phyloP scores from a whole-genome alignment of 2,329 filamentous ascomycete genomes.

The Fusarium proliferatum region DNA sequence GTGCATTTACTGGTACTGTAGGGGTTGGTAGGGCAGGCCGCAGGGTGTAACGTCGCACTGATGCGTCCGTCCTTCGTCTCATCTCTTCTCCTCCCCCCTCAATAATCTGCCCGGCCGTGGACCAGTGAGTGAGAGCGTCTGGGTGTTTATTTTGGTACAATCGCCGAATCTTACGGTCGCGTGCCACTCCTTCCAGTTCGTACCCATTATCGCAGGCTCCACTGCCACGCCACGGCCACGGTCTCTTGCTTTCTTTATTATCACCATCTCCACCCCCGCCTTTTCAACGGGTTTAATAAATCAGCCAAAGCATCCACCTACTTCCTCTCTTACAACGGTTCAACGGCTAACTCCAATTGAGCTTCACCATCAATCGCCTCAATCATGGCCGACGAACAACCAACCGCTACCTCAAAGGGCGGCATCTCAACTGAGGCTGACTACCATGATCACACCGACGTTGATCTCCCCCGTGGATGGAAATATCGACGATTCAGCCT shows the following conservation, averaged over 20 bases:
- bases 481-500: slow-evolving; percentile 37
- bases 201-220: background rate
- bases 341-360: slow-evolving; percentile 2
- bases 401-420: slow-evolving; percentile 7
- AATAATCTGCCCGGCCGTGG: background rate
- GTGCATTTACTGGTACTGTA: background rate
- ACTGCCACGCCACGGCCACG: background rate
- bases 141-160: slow-evolving; percentile 13
- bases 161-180: slow-evolving; percentile 14
- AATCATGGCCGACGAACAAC: slow-evolving; percentile 23
- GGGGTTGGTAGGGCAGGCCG: background rate
- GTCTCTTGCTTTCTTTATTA: background rate
- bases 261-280: slow-evolving; percentile 8
- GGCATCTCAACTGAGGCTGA: slow-evolving; percentile 21
- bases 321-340: background rate
- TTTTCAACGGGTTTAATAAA: slow-evolving; percentile 29
- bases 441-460: slow-evolving; percentile 9
- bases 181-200: slow-evolving; percentile 3
- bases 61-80: slow-evolving; percentile 16
- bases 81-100: slow-evolving; percentile 1
- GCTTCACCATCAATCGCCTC: background rate
- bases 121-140: background rate
- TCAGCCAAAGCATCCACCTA: slow-evolving; percentile 1
- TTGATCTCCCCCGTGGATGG: slow-evolving; percentile 37
- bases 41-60: slow-evolving; percentile 15